Base-by-base conservation (phyloP, 2,329 filamentous ascomycete species). In the Colletotrichum magnum region DNA sequence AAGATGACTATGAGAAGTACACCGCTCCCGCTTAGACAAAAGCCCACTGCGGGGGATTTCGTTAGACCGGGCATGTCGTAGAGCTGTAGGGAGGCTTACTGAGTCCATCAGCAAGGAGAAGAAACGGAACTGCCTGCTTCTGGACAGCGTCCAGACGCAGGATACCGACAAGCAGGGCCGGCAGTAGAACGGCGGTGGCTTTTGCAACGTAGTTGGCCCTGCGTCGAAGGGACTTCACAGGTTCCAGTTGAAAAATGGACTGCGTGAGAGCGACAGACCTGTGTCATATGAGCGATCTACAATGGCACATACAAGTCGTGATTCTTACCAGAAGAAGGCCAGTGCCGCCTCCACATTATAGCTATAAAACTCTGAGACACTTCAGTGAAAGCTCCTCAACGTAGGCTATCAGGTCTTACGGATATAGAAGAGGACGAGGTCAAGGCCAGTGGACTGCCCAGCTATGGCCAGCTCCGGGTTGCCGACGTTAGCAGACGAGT, bases 331-430 rank as follows among this genome's bases (percentile, higher is more conserved):
- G 63, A 83, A 85, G 6, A 86, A 75, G 6, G 83, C 77, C 41
- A 85, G 77, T 36, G 85, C 74, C 9, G 82, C 77, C 73, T 86
- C 83, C n/a, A 83, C 82, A 74, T 85, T 86, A 72, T 87, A 87
- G 36, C 79, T 80, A 68, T 86, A 86, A 58, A 82, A 86, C 72
- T 86, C 85, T 87, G 57, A 1, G 5, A 16, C 45, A 26, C 64
- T 69, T 75, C 51, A 74, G 71, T 52, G 12, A 24, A 16, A 6
- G 10, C 3, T 0, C 4, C 1, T 13, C 7, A 1, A 26, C 18
- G 6, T 18, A 10, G 18, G 47, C 21, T 18, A 13, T 5, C 6
- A 13, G 18, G n/a, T 21, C 47, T 58, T 75, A 86, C 84, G 85
- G 68, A 86, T 85, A 65, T 83, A 86, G 71, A 82, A 86, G 2